Conservation (phyloP, 2,329 filamentous ascomycete genomes). For the Xylariaceae sp. region DNA sequence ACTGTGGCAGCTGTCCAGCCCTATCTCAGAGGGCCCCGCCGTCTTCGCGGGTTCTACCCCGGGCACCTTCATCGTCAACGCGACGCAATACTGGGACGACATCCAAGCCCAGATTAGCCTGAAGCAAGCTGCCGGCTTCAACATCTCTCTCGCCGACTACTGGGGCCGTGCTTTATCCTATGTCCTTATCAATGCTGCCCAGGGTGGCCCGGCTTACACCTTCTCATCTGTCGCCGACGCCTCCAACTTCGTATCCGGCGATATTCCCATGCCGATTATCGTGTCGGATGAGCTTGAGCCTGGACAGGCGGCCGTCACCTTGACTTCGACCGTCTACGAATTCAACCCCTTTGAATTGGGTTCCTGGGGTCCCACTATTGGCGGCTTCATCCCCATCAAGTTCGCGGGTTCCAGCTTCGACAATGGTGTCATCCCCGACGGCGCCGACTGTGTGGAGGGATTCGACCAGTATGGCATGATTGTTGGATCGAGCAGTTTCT, state of each 20-base stretch:
- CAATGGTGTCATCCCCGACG: constrained; percentile 50
- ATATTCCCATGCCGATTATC: constrained; percentile 67
- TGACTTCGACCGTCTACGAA: constrained; percentile 72
- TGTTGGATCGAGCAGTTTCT: constrained; percentile 77
- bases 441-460: constrained; percentile 63
- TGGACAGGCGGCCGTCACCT: constrained; percentile 53
- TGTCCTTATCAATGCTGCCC: constrained; percentile 61
- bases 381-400: constrained; percentile 63
- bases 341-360: constrained; percentile 79
- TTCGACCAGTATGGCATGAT: constrained; percentile 79
- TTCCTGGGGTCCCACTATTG: constrained; percentile 66
- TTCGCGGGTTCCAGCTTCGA: constrained; percentile 71
- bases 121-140: constrained; percentile 60
- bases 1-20: constrained; percentile 35
- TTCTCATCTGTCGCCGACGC: constrained; percentile 66
- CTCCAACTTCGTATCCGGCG: constrained; percentile 55
- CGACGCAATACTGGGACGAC: constrained; percentile 54
- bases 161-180: constrained; percentile 67
- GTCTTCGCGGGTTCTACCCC: constrained; percentile 34
- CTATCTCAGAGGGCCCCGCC: background rate
- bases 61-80: constrained; percentile 26
- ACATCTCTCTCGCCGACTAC: constrained; percentile 65
- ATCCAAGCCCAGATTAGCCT: constrained; percentile 51
- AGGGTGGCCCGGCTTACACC: constrained; percentile 64
- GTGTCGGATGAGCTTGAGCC: constrained; percentile 63